phyloP scores from a whole-genome alignment of 495 filamentous ascomycete genomes.

The Podospora appendiculata region DNA sequence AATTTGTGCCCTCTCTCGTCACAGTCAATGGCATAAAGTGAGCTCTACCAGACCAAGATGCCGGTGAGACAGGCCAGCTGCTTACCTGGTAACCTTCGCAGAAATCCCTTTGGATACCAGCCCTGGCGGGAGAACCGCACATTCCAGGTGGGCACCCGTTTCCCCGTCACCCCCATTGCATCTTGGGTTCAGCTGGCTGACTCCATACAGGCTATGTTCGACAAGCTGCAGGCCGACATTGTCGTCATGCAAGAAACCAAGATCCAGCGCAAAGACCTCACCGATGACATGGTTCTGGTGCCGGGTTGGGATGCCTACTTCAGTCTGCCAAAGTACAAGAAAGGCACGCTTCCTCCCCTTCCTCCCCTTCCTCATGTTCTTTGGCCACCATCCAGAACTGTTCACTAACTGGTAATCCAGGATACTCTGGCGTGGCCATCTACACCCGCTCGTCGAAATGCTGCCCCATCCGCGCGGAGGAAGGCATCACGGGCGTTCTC shows the following conservation, averaged over 20 bases:
- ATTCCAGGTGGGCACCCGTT: slow-evolving; percentile 52
- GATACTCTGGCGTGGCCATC: slow-evolving; percentile 94
- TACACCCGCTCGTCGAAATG: slow-evolving; percentile 89
- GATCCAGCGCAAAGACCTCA: slow-evolving; percentile 89
- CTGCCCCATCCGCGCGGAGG: slow-evolving; percentile 83
- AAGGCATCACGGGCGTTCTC: slow-evolving; percentile 81
- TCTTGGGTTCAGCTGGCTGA: background rate
- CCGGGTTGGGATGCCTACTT: slow-evolving; percentile 97
- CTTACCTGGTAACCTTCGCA: slow-evolving; percentile 29
- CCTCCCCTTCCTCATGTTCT: background rate
- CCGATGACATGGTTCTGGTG: slow-evolving; percentile 93
- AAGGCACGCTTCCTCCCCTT: slow-evolving; percentile 46
- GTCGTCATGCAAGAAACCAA: slow-evolving; percentile 94
- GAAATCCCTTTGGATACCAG: slow-evolving; percentile 91
- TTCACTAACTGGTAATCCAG: slow-evolving; percentile 31
- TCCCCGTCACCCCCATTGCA: background rate
- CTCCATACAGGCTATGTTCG: slow-evolving; percentile 70
- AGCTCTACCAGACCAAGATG: too few relatives aligned
- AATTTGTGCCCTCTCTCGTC: background rate
- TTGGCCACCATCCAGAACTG: too few relatives aligned
- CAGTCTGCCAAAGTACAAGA: slow-evolving; percentile 85
- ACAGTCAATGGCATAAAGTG: slow-evolving; percentile 91
- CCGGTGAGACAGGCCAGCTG: background rate
- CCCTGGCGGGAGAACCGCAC: slow-evolving; percentile 86
- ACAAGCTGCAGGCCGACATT: slow-evolving; percentile 87